A percentile compares a stretch with the other conserved stretches of the same genome.
These are phyloP conservation scores for Pichia sp. DNA, from an alignment of 1,139 yeast species.

Conservation along the genomic window DNA sequence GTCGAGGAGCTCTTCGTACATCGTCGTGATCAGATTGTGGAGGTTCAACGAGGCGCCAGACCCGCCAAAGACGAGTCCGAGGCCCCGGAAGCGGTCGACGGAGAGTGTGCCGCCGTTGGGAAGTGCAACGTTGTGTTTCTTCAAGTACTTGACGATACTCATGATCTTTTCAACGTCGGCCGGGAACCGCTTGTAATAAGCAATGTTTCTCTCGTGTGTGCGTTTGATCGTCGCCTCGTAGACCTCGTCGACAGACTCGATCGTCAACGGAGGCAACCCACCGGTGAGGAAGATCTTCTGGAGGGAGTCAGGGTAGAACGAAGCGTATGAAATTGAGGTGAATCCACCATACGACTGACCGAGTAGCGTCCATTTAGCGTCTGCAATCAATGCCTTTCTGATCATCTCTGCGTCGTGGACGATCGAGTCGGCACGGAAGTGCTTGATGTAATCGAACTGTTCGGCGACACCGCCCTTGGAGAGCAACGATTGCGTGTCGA, in stretches of 20 bases:
- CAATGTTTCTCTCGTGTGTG: constrained; percentile 46
- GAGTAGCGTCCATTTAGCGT: constrained; percentile 45
- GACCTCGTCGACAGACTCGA: constrained; percentile 44
- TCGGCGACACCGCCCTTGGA: constrained; percentile 26
- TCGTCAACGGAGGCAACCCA: constrained; percentile 53
- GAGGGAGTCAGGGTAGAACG: constrained; percentile 42
- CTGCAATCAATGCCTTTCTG: constrained; percentile 36
- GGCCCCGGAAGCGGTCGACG: constrained; percentile 50
- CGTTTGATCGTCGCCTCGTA: constrained; percentile 46
- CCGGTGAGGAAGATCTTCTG: constrained; percentile 49
- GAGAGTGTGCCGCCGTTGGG: constrained; percentile 53
- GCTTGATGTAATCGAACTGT: constrained; percentile 40
- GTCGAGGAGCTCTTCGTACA: constrained; percentile 40
- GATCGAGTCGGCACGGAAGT: constrained; percentile 53
- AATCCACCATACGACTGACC: constrained; percentile 65
- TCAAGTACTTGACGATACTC: constrained; percentile 39
- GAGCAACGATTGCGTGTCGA: constrained; percentile 37
- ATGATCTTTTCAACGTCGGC: constrained; percentile 41
- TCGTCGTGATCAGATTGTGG: constrained; percentile 42
- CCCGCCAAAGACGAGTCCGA: constrained; percentile 51
- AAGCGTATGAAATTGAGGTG: constrained; percentile 48
- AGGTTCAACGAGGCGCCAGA: constrained; percentile 49
- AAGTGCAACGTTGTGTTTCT: constrained; percentile 29
- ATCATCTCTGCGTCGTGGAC: constrained; percentile 50
- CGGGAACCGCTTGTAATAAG: constrained; percentile 49